phyloP scores from a whole-genome alignment of 495 filamentous ascomycete genomes.

The Trichoderma erinaceum region DNA sequence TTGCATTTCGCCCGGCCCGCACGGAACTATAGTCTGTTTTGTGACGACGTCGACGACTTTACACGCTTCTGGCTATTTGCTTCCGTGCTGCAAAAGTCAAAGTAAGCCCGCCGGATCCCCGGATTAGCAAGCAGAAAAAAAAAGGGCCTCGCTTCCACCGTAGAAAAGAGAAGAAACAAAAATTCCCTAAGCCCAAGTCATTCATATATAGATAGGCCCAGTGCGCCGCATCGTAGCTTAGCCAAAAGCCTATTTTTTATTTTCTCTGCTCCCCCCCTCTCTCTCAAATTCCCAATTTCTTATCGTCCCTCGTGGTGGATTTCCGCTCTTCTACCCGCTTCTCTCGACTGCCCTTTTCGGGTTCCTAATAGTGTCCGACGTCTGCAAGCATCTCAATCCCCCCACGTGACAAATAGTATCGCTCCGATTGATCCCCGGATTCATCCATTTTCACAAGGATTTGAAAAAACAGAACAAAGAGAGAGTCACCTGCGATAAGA shows the following conservation, averaged over 20 bases:
- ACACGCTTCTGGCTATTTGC: too few species aligned
- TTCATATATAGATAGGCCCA: too few species aligned
- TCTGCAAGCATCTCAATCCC: background rate
- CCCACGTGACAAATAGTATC: background rate
- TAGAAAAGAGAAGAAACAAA: too few species aligned
- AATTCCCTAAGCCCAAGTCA: too few species aligned
- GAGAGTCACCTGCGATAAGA: background rate
- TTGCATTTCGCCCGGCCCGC: too few species aligned
- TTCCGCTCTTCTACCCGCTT: background rate
- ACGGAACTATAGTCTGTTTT: too few species aligned
- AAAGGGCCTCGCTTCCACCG: too few species aligned
- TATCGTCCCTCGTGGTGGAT: background rate
- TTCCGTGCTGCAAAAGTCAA: too few species aligned
- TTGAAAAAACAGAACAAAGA: background rate
- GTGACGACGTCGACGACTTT: too few species aligned
- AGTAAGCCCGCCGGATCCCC: too few species aligned
- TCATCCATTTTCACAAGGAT: background rate
- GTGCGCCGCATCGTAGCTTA: too few species aligned
- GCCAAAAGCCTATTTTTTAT: background rate
- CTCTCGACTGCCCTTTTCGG: background rate
- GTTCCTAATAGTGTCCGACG: background rate
- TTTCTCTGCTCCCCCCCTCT: background rate
- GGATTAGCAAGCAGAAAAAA: too few species aligned
- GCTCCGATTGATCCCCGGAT: background rate
- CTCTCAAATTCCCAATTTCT: background rate